phyloP scores from a whole-genome alignment of 192 early-diverging fungal species.

The Coemansia sp. region DNA sequence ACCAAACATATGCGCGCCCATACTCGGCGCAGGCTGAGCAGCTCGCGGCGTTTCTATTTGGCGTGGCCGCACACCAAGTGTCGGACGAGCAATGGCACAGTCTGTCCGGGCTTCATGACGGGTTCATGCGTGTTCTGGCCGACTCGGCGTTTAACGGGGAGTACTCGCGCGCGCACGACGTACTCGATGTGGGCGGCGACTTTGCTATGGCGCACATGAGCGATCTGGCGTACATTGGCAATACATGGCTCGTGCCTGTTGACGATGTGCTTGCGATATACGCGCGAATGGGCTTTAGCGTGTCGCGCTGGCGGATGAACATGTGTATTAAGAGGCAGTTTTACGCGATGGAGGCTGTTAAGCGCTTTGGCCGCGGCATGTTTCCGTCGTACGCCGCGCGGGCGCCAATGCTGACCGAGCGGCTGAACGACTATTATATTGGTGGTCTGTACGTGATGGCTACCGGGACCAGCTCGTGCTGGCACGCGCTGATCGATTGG shows the following conservation, averaged over 20 bases:
- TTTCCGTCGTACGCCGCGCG: conserved; percentile 44
- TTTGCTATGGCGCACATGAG: conserved; percentile 52
- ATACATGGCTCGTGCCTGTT: conserved; percentile 42
- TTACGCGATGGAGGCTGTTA: conserved; percentile 52
- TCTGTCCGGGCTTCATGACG: conserved; percentile 39
- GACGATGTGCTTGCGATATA: conserved; percentile 47
- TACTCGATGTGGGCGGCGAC: conserved; percentile 50
- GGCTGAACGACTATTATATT: conserved; percentile 65
- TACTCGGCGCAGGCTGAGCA: conserved; percentile 24
- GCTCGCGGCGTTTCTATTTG: conserved; percentile 44
- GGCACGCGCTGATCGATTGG: conserved; percentile 34
- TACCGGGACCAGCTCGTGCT: conserved; percentile 32
- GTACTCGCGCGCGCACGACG: conserved; percentile 37
- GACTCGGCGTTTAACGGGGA: conserved; percentile 47
- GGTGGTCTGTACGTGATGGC: conserved; percentile 60
- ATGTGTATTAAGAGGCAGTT: conserved; percentile 44
- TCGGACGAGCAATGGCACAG: conserved; percentile 55
- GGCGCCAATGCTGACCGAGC: conserved; percentile 75
- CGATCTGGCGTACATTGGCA: conserved; percentile 25
- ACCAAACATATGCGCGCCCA: conserved; percentile 16
- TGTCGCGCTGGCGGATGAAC: conserved; percentile 26
- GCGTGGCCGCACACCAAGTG: conserved; percentile 49
- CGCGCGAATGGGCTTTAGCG: conserved; percentile 18
- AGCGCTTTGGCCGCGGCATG: conserved; percentile 43
- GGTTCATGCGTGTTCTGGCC: conserved; percentile 39